Percentiles rank a stretch among this genome's conserved stretches.
Conservation (phyloP, 2,329 filamentous ascomycete genomes). For the Alternaria ventricosa region DNA sequence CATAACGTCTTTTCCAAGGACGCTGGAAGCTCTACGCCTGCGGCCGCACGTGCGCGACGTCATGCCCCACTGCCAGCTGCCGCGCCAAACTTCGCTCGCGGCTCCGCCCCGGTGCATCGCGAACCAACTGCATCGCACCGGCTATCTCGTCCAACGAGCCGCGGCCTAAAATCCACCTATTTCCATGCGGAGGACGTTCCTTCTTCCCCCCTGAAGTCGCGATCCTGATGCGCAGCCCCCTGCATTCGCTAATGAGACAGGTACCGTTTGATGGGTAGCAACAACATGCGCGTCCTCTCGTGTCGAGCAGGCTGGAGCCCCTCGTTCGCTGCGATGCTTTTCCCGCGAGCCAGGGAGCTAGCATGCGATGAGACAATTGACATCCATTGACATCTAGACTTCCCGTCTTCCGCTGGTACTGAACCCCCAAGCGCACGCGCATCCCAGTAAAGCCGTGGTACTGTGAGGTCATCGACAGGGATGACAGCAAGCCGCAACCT, state of each 20-base stretch:
- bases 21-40: background rate
- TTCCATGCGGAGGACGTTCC: background rate
- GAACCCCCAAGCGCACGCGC: constrained; percentile 5
- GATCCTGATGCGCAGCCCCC: constrained; percentile 4
- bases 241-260: constrained; percentile 14
- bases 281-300: background rate
- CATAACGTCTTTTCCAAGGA: background rate
- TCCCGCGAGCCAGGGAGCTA: constrained; percentile 3
- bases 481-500: constrained; percentile 33
- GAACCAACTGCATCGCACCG: constrained; percentile 1
- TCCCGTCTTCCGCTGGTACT: constrained; percentile 4
- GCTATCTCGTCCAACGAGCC: background rate
- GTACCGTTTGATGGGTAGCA: constrained; percentile 5
- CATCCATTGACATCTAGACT: background rate
- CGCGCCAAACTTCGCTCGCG: background rate
- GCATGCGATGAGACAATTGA: background rate
- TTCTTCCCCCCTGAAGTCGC: constrained; percentile 4
- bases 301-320: background rate
- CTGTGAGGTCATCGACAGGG: constrained; percentile 47
- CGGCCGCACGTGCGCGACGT: constrained; percentile 7
- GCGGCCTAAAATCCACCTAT: background rate
- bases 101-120: constrained; percentile 1
- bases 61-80: constrained; percentile 4
- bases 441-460: constrained; percentile 13
- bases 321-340: constrained; percentile 8